Evolutionary conservation across 2,329 filamentous ascomycete species (phyloP), one percentile per base, ranked within the genome.

Genomic region (Fusarium sp.): DNA sequence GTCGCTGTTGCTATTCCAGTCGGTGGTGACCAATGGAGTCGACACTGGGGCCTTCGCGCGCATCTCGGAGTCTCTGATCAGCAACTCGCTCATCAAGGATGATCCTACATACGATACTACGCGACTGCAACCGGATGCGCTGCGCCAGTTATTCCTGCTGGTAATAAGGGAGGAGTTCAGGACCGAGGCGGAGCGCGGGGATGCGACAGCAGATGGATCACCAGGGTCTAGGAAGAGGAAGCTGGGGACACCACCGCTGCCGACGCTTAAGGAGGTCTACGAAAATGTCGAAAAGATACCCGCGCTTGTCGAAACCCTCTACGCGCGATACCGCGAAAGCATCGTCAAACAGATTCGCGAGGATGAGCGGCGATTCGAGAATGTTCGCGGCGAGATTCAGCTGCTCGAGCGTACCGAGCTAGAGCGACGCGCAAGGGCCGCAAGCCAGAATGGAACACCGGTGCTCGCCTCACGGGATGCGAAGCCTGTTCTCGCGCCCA

Each of bases 1-100:
- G 86, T 91, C 90, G 77, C 86, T 96, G 67, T 87, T 96, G 72
- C 86, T 97, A 76, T 95, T 96, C 82, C 92, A 95, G 81, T 90
- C 90, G 66, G 86, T 96, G 70, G 86, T 89, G 72, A 83, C 84
- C 72, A 85, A 91, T 79, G 91, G 91, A 76, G 83, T 89, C 70
- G 86, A 89, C 71, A 82, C 88, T 57, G 79, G 84, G 67, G 88
- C 87, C 77, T 96, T 96, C 81, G 82, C 82, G 75, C 85, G 85
- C 72, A 92, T 96, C 68, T 93, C 93, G 63, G 86, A 91, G 70
- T 82, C 90, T 64, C 87, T 98, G 68, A 90, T 87, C 79, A 89
- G 85, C 75, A 93, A 96, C 78, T 83, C 87, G 16, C 84, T 93
- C 67, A 85, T 98, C 77, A 89, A 87, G 73, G 85, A 89, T 74